phyloP scores from a whole-genome alignment of 192 early-diverging fungal genomes.

The Coemansia sp. region DNA sequence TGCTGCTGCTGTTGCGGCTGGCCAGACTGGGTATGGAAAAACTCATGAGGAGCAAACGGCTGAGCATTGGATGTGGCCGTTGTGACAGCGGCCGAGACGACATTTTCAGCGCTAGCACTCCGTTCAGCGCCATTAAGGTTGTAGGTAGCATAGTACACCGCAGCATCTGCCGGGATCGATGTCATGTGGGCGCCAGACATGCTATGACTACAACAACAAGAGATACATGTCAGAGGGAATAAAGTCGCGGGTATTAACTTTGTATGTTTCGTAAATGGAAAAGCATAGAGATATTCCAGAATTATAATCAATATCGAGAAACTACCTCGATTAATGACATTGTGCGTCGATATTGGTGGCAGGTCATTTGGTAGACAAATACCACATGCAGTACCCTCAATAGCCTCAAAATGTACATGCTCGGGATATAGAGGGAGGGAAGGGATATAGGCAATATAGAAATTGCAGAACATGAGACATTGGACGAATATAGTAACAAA shows the following conservation, averaged over 20 bases:
- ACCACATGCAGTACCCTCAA: background rate
- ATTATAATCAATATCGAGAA: no score
- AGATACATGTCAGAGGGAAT: background rate
- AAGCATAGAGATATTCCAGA: background rate
- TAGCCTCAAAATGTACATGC: background rate
- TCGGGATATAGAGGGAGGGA: background rate
- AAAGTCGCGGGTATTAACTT: no score
- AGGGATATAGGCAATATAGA: background rate
- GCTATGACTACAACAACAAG: conserved; percentile 30
- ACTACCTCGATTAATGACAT: background rate
- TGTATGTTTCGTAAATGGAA: background rate
- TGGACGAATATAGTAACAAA: no score
- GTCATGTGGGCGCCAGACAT: conserved; percentile 45
- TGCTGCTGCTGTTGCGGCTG: conserved; percentile 19
- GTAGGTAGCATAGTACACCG: conserved; percentile 43
- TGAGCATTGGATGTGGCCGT: background rate
- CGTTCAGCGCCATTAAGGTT: conserved; percentile 25
- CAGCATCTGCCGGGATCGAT: conserved; percentile 38
- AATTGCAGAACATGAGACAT: conserved; percentile 1
- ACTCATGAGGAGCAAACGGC: conserved; percentile 31
- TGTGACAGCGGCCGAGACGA: conserved; percentile 11
- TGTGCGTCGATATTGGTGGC: background rate
- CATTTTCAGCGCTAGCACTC: conserved; percentile 23
- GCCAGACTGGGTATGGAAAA: conserved; percentile 33
- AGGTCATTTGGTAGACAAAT: background rate